Evolutionary conservation across 2,329 filamentous ascomycete species (phyloP).

Genomic region (Cladosporium sp.): DNA sequence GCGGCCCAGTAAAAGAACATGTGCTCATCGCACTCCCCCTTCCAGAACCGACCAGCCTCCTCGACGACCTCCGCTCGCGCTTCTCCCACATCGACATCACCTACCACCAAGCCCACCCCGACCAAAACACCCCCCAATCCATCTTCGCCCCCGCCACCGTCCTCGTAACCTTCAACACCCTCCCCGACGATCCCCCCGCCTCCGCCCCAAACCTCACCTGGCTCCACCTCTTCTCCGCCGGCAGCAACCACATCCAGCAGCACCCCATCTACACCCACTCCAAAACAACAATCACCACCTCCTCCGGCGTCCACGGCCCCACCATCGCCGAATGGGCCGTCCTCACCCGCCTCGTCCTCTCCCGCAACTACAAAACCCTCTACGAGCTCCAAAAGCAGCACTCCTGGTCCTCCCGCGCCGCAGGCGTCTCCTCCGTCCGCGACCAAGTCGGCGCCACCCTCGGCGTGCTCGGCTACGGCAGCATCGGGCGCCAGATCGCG

Average conservation of each 20-base stretch:
- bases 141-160: slow-evolving; percentile 30
- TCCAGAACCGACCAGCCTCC: slow-evolving; percentile 32
- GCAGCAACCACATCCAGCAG: slow-evolving; percentile 49
- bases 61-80: slow-evolving; percentile 34
- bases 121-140: slow-evolving; percentile 10
- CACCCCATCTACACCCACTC: slow-evolving; percentile 49
- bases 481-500: slow-evolving; percentile 52
- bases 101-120: slow-evolving; percentile 27
- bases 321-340: slow-evolving; percentile 63
- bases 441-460: slow-evolving; percentile 55
- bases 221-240: slow-evolving; percentile 54
- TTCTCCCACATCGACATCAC: slow-evolving; percentile 43
- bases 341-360: slow-evolving; percentile 54
- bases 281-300: slow-evolving; percentile 49
- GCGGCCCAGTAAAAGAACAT: slow-evolving; percentile 30
- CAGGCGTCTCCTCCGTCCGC: slow-evolving; percentile 35
- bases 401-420: slow-evolving; percentile 40
- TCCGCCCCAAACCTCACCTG: slow-evolving; percentile 39
- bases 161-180: slow-evolving; percentile 42
- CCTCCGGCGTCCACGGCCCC: slow-evolving; percentile 54
- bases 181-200: slow-evolving; percentile 34
- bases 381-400: slow-evolving; percentile 54
- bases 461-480: slow-evolving; percentile 57
- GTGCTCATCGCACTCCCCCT: slow-evolving; percentile 29
- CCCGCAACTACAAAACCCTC: slow-evolving; percentile 49